These are phyloP conservation scores for Umbelopsis vinacea DNA, from an alignment of 192 early-diverging fungal genomes.

Conservation along the genomic window DNA sequence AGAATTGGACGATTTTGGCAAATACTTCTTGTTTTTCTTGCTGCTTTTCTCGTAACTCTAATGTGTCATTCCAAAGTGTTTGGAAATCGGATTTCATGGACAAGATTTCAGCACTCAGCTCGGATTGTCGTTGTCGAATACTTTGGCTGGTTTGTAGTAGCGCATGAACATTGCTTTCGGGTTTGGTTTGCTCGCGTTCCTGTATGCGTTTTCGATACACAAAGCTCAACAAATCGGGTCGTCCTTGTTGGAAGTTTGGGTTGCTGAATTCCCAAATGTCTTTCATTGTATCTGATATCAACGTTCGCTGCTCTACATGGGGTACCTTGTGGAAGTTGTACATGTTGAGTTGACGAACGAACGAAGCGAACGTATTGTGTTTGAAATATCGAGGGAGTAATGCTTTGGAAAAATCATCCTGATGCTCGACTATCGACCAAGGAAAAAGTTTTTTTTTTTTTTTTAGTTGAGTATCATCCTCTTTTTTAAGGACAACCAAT, in stretches of 20 bases:
- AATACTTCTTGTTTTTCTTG: constrained; percentile 86
- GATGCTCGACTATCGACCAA: constrained; percentile 48
- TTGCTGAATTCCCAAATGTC: constrained; percentile 92
- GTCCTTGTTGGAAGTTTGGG: constrained; percentile 81
- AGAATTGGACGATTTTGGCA: constrained; percentile 88
- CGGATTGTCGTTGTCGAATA: constrained; percentile 87
- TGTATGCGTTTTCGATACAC: constrained; percentile 79
- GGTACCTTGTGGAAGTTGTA: constrained; percentile 97
- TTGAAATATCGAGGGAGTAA: constrained; percentile 88
- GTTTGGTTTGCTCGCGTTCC: constrained; percentile 28
- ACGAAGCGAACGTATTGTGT: constrained; percentile 86
- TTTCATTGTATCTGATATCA: constrained; percentile 69
- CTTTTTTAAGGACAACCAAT: too few relatives aligned
- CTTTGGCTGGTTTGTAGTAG: constrained; percentile 62
- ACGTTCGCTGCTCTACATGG: constrained; percentile 83
- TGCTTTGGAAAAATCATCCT: constrained; percentile 77
- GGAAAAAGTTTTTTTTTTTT: neutral
- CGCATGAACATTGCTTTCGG: constrained; percentile 41
- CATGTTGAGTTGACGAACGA: constrained; percentile 91
- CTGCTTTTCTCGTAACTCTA: constrained; percentile 70
- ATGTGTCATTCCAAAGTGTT: constrained; percentile 80
- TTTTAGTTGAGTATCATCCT: neutral
- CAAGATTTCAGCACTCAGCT: constrained; percentile 85
- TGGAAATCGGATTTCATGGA: constrained; percentile 85
- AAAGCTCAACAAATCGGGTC: constrained; percentile 85